Conservation (phyloP, 1,139 yeast genomes). For the Cylindricascospora bacillispora region DNA sequence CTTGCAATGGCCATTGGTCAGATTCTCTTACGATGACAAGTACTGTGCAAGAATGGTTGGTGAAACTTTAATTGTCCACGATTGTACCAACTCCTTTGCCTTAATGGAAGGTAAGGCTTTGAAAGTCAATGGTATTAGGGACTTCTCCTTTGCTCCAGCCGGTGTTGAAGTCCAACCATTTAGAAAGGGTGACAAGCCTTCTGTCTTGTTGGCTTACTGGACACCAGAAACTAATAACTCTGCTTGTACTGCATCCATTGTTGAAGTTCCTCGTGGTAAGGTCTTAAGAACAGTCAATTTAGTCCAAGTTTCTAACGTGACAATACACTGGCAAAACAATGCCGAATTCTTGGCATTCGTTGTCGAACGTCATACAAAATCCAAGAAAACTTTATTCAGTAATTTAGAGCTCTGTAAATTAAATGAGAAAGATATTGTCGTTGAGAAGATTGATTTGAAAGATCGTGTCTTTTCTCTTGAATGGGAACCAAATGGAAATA, state of each 20-base stretch:
- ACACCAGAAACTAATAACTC: conserved; percentile 89
- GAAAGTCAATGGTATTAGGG: conserved; percentile 75
- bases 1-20: conserved; percentile 94
- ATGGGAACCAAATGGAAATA: conserved; percentile 91
- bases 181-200: conserved; percentile 29
- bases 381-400: conserved; percentile 83
- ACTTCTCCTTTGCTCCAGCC: conserved; percentile 93
- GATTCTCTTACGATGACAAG: conserved; percentile 90
- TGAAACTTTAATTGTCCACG: conserved; percentile 83
- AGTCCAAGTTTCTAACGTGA: conserved; percentile 88
- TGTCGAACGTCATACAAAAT: conserved; percentile 94
- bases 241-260: conserved; percentile 86
- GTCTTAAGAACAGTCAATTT: conserved; percentile 83
- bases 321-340: conserved; percentile 89
- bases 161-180: conserved; percentile 55
- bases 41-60: conserved; percentile 95
- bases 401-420: conserved; percentile 87
- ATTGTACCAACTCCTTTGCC: conserved; percentile 48
- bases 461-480: conserved; percentile 81
- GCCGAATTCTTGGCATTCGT: conserved; percentile 81
- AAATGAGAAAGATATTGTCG: conserved; percentile 83
- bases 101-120: conserved; percentile 78
- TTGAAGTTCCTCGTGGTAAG: conserved; percentile 77
- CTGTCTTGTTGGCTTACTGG: conserved; percentile 84
- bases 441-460: conserved; percentile 85